phyloP scores from a whole-genome alignment of 2,329 filamentous ascomycete species.

The Ophiostoma tasmaniense region DNA sequence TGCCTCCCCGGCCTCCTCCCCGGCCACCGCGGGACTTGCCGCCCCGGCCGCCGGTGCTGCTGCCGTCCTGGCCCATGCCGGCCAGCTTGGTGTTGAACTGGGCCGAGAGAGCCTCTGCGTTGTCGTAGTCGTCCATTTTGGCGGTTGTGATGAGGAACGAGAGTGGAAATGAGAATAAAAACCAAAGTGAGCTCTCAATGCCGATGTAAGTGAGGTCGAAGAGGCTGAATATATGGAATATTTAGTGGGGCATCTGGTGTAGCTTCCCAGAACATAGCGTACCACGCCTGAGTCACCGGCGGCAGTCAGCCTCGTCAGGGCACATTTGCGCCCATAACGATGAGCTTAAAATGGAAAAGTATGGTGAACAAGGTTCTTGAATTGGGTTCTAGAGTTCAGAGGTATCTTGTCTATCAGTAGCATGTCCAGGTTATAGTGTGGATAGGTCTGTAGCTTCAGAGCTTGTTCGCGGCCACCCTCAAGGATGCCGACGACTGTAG shows the following conservation, averaged over 20 bases:
- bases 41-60: neutral
- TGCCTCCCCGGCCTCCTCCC: neutral
- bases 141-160: neutral
- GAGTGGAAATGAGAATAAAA: neutral
- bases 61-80: constrained; percentile 2
- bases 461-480: too few relatives aligned
- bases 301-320: neutral
- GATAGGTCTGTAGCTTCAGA: too few relatives aligned
- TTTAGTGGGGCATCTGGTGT: neutral
- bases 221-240: neutral
- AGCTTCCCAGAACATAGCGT: neutral
- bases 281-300: neutral
- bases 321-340: too few relatives aligned
- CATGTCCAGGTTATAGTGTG: too few relatives aligned
- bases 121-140: constrained; percentile 4
- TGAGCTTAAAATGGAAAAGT: too few relatives aligned
- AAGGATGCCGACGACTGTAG: too few relatives aligned
- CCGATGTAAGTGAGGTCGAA: neutral
- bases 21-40: neutral
- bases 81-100: constrained; percentile 19
- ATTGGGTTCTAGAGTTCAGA: too few relatives aligned
- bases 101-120: constrained; percentile 19
- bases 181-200: neutral
- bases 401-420: too few relatives aligned
- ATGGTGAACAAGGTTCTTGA: too few relatives aligned